Conservation (phyloP, 768 basidiomycete genomes). For the Coprinellus aureogranulatus region DNA sequence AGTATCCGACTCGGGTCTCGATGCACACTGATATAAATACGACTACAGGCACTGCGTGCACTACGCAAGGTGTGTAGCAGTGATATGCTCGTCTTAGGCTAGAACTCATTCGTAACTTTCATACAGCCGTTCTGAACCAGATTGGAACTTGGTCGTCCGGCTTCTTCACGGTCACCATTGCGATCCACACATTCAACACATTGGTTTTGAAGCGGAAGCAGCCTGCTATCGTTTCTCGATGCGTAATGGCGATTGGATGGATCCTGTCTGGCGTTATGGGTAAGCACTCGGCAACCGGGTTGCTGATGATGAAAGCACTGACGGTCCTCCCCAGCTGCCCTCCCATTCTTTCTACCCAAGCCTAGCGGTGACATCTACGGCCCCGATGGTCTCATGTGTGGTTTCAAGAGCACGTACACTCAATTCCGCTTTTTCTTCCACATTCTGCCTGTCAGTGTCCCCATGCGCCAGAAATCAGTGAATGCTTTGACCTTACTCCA, state of each 20-base stretch:
- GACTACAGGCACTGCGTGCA: constrained; percentile 47
- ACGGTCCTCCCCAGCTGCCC: constrained; percentile 25
- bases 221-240: constrained; percentile 44
- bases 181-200: constrained; percentile 66
- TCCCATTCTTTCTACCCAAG: constrained; percentile 32
- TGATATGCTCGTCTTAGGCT: too few species aligned
- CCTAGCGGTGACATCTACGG: constrained; percentile 46
- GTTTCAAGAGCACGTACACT: constrained; percentile 42
- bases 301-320: too few species aligned
- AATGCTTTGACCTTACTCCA: neutral
- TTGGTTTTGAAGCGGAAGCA: constrained; percentile 57
- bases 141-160: constrained; percentile 59
- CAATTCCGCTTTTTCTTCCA: constrained; percentile 51
- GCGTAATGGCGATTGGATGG: constrained; percentile 55
- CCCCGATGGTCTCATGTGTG: constrained; percentile 49
- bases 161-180: constrained; percentile 65
- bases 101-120: too few species aligned
- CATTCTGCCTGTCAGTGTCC: constrained; percentile 54
- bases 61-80: constrained; percentile 59
- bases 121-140: constrained; percentile 54
- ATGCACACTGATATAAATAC: neutral
- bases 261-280: constrained; percentile 45
- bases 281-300: constrained; percentile 25
- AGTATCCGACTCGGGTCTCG: neutral
- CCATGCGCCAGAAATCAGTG: neutral